These are phyloP conservation scores for Schrenkiella parvula DNA, from an alignment of 345 rosid species.

Conservation along the genomic window DNA sequence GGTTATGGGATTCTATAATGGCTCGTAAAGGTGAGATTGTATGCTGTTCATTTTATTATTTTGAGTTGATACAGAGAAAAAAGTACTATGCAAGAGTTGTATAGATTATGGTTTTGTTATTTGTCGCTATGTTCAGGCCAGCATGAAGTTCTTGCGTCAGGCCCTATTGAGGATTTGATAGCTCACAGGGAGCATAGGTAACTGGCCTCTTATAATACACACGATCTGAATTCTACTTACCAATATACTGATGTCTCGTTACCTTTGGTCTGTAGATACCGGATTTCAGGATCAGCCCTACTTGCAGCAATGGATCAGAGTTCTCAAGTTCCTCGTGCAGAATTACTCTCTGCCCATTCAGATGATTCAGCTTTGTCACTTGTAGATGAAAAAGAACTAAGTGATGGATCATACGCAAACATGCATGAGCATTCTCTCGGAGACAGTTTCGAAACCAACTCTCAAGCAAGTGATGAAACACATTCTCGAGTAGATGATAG, in stretches of 20 bases:
- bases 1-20: slow-evolving; percentile 91
- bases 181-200: slow-evolving; percentile 99
- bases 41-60: slow-evolving; percentile 9
- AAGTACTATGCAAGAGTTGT: not conserved
- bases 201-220: slow-evolving; percentile 4
- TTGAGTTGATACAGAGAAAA: not conserved
- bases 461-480: slow-evolving; percentile 59
- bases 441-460: slow-evolving; percentile 43
- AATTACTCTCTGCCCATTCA: slow-evolving; percentile 52
- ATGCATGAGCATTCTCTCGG: slow-evolving; percentile 40
- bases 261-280: slow-evolving; percentile 59
- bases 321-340: slow-evolving; percentile 75
- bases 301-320: slow-evolving; percentile 99
- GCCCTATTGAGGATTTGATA: slow-evolving; percentile 96
- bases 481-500: slow-evolving; percentile 78
- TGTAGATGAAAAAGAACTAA: slow-evolving; percentile 66
- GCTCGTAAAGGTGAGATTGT: slow-evolving; percentile 73
- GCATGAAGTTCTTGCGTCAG: slow-evolving; percentile 98
- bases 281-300: slow-evolving; percentile 92
- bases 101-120: not conserved
- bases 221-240: not conserved
- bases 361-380: slow-evolving; percentile 39
- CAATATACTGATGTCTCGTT: slow-evolving; percentile 17
- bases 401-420: slow-evolving; percentile 47
- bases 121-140: slow-evolving; percentile 54